Base-by-base conservation (phyloP, 2,329 filamentous ascomycete species). In the Boeremia lycopersici region DNA sequence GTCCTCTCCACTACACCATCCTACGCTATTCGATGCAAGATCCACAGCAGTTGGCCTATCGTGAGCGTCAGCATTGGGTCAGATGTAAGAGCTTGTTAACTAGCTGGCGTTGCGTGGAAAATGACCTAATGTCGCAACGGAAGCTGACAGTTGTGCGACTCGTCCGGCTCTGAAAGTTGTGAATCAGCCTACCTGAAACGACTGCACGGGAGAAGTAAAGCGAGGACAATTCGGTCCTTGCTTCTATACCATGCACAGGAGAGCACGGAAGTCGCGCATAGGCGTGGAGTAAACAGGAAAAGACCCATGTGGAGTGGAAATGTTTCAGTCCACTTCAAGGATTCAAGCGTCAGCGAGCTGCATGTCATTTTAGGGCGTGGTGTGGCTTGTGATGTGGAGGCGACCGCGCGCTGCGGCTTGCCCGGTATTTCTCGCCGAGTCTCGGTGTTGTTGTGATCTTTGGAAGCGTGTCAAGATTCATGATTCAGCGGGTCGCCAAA, bases 341-440 rank as follows among this genome's bases (percentile, higher is more conserved):
- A 36, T 29, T 56, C 50, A 44, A 61, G 59, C 58, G 59, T 46
- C 56, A 59, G 43, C 59, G 55, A 56, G 45, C 57, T 65, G 62
- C 61, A 65, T 60, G 59, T 62, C 62, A 65, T 65, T 59, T 65
- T 65, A 65, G 62, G 42, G 55, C 36, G 26, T 42, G 29, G 23
- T 53, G 43, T 47, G 46, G 46, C 44, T 59, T 59, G 38, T 39
- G 38, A 40, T 56, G 59, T 63, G 61, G 61, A 63, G 61, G 50
- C 44, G n/a, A 55, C 30, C 35, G 49, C 49, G 48, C 41, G 28
- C 15, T 50, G 57, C 51, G 49, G 56, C 53, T 65, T 44, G 62
- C 48, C 54, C 62, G 59, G 60, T 55, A 40, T 33, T 53, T 49
- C 41, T 56, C 40, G 48, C 62, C 62, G 62, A 59, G 36, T 33